phyloP scores from a whole-genome alignment of 2,329 filamentous ascomycete genomes.

The Stagonosporopsis vannaccii region DNA sequence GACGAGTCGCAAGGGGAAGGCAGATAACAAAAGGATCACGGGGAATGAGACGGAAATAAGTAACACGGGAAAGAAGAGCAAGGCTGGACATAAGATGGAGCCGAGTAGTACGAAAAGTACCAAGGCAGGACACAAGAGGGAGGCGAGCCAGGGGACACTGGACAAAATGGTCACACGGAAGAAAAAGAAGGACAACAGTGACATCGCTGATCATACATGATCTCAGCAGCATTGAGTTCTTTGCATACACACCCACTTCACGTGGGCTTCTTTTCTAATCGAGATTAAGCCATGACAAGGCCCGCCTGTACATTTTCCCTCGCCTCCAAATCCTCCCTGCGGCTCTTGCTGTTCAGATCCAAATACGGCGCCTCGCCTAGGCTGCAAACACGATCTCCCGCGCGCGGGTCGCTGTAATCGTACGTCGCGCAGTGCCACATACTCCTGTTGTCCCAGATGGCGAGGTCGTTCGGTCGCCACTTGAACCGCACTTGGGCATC shows the following conservation, averaged over 20 bases:
- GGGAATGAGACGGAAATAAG: slow-evolving; percentile 54
- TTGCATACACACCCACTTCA: neutral
- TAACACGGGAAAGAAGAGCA: slow-evolving; percentile 19
- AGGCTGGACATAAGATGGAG: slow-evolving; percentile 61
- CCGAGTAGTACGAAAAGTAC: slow-evolving; percentile 12
- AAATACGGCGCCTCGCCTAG: slow-evolving; percentile 65
- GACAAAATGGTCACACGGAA: slow-evolving; percentile 42
- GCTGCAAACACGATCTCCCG: slow-evolving; percentile 59
- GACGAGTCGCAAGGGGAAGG: slow-evolving; percentile 47
- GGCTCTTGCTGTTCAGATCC: slow-evolving; percentile 59
- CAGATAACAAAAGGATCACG: slow-evolving; percentile 68
- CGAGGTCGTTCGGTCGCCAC: slow-evolving; percentile 50
- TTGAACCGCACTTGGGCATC: slow-evolving; percentile 61
- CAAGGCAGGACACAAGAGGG: slow-evolving; percentile 64
- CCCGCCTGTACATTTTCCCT: slow-evolving; percentile 10
- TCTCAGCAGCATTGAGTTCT: slow-evolving; percentile 15
- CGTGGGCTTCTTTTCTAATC: neutral
- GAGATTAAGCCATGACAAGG: slow-evolving; percentile 7
- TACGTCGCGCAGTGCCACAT: slow-evolving; percentile 68
- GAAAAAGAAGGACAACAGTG: slow-evolving; percentile 36
- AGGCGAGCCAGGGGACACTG: slow-evolving; percentile 60
- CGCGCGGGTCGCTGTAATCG: slow-evolving; percentile 66
- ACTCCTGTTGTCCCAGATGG: slow-evolving; percentile 73
- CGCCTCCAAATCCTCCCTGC: slow-evolving; percentile 51
- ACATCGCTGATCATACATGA: slow-evolving; percentile 24